Conservation (phyloP, 108 stramenopile genomes). For the Cyclostephanos invisitatus region DNA sequence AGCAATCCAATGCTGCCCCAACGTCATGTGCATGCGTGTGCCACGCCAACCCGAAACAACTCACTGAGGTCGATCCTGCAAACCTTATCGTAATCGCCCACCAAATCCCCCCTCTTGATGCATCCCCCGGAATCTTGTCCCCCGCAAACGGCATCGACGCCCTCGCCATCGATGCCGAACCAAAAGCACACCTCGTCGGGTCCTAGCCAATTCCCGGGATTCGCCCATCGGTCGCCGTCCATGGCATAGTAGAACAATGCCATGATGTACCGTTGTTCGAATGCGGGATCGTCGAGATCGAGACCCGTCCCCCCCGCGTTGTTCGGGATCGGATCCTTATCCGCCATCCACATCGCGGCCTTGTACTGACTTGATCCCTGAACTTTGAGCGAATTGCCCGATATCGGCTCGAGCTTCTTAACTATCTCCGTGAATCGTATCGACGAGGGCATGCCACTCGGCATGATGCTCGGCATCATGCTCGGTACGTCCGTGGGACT, state of each 20-base stretch:
- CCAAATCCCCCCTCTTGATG: slow-evolving; percentile 15
- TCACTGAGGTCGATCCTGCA: slow-evolving; percentile 32
- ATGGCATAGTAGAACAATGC: slow-evolving; percentile 56
- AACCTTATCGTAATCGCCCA: slow-evolving; percentile 38
- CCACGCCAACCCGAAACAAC: not conserved
- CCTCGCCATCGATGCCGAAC: slow-evolving; percentile 35
- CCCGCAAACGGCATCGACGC: slow-evolving; percentile 20
- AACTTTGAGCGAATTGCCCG: slow-evolving; percentile 19
- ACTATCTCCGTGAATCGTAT: slow-evolving; percentile 26
- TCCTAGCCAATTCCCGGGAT: slow-evolving; percentile 28
- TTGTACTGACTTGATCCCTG: slow-evolving; percentile 40
- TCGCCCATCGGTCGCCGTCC: slow-evolving; percentile 44
- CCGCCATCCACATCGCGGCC: slow-evolving; percentile 55
- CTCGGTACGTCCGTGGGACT: slow-evolving; percentile 28
- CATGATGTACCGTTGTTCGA: slow-evolving; percentile 52
- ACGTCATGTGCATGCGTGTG: not conserved
- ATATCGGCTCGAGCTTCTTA: slow-evolving; percentile 8
- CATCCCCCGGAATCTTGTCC: slow-evolving; percentile 28
- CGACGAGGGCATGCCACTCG: slow-evolving; percentile 22
- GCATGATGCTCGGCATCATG: slow-evolving; percentile 23
- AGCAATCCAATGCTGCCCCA: not conserved
- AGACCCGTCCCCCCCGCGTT: not conserved
- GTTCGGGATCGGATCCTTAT: slow-evolving; percentile 19
- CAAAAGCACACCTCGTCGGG: slow-evolving; percentile 31
- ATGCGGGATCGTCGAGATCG: slow-evolving; percentile 33